Evolutionary conservation across 306 rosid genomes (phyloP), one percentile per base, ranked within the genome.

Genomic region (Ziziphus jujuba): DNA sequence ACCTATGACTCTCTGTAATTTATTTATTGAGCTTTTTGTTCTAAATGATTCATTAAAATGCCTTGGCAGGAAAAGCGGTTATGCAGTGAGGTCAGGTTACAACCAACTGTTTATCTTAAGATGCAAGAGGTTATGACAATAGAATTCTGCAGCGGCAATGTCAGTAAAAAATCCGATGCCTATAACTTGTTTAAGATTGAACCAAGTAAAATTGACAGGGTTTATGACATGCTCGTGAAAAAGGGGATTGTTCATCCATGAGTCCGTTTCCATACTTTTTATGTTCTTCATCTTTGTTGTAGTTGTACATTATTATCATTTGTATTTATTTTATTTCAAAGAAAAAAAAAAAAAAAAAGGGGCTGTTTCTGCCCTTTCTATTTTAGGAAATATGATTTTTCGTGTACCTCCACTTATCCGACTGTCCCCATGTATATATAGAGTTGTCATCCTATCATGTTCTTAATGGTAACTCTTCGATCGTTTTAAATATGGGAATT

Each of bases 231-330:
- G 92, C 96, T 92, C 24, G 72, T 92, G 6, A 89, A 84, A 50
- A 92, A 92, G 77, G 98, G 98, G 50, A 76, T 92, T 33, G 92
- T 82, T 52, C 87, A 75, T n/a, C 86, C 89, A 28, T 91, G 88
- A 88, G 25, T 24, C 7, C 34, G 7, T 24, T 43, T 31, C 40
- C 40, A 6, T 63, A 49, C 45, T 58, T 45, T n/a, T 28, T 21
- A 13, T 52, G 38, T 44, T 12, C 44, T 56, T 24, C 5, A n/a
- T 64, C 21, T 23, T 65, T 54, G 1, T 40, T 48, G 21, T 58
- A 1, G 2, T 49, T 71, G 69, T 62, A 65, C 47, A 55, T 60
- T 76, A 21, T 64, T 54, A 36, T 9, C 49, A 54, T 61, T 48
- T 75, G 48, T 55, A 36, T 72, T 65, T 40, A 34, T 76, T 65